Conservation (phyloP, 2,329 filamentous ascomycete species). For the Diaporthe caulivora region DNA sequence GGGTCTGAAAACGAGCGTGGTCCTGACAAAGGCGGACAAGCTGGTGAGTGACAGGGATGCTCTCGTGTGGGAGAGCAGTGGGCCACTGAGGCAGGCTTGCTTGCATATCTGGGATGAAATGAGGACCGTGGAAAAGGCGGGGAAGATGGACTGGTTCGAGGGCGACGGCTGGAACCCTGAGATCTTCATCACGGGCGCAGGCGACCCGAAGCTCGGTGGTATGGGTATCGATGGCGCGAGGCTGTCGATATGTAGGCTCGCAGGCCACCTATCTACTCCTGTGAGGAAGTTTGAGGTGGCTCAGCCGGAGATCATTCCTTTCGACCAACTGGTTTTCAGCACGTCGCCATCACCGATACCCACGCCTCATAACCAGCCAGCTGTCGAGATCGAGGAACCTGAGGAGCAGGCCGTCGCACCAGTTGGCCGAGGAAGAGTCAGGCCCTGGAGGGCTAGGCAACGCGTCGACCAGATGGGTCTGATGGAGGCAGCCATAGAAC, state of each 20-base stretch:
- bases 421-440: slow-evolving; percentile 16
- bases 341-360: slow-evolving; percentile 35
- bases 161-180: slow-evolving; percentile 49
- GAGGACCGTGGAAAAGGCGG: slow-evolving; percentile 43
- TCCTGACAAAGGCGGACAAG: slow-evolving; percentile 71
- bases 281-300: slow-evolving; percentile 33
- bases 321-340: slow-evolving; percentile 49
- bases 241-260: slow-evolving; percentile 50
- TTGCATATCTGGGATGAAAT: slow-evolving; percentile 48
- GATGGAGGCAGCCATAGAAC: slow-evolving; percentile 33
- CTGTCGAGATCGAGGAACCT: slow-evolving; percentile 41
- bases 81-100: slow-evolving; percentile 41
- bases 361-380: neutral
- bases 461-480: slow-evolving; percentile 28
- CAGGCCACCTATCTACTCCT: slow-evolving; percentile 46
- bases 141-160: slow-evolving; percentile 44
- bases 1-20: slow-evolving; percentile 60
- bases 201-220: slow-evolving; percentile 46
- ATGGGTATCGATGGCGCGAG: slow-evolving; percentile 50
- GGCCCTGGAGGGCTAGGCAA: neutral
- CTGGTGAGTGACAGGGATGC: slow-evolving; percentile 41
- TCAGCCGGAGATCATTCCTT: slow-evolving; percentile 47
- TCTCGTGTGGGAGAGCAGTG: slow-evolving; percentile 25
- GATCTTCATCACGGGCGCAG: slow-evolving; percentile 51
- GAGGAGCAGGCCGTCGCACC: slow-evolving; percentile 21